Evolutionary conservation across 2,329 filamentous ascomycete species (phyloP), one percentile per base, ranked within the genome.

Genomic region (Sporothrix variecibatus): DNA sequence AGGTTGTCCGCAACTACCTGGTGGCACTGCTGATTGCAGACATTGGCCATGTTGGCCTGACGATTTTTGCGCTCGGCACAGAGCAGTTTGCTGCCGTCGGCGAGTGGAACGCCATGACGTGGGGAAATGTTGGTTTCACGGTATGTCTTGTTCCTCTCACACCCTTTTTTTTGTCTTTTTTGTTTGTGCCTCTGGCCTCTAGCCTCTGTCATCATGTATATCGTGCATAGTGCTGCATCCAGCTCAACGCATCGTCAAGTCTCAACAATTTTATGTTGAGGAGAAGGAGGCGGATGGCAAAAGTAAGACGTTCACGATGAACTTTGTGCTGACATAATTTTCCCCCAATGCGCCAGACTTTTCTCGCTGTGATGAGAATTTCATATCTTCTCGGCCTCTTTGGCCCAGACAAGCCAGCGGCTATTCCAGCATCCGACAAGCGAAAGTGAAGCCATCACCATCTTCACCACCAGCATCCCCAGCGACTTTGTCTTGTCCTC

Each of bases 91-190:
- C 87, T 62, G 86, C 89, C 77, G 81, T 91, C 12, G 81, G 78
- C 4, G 82, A 81, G 28, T 94, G 92, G 92, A 94, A 93, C 80
- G 83, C 87, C 46, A 87, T 92, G 84, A 87, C 90, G n/a, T 93
- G 90, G 89, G 92, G 92, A 2, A 94, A 94, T 78, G 85, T 94
- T 76, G 90, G 87, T 8, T 85, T 87, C 69, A 93, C 92, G 34
- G 87, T 90, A 51, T 68, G 38, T 71, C 20, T 23, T 46, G 3
- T 31, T 40, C 31, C 15, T 51, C 20, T 64, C 28, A 20, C 28
- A 38, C 26, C 9, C n/a, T 3, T 4, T 17, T 51, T 58, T 64
- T 38, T 43, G 60, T 43, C 15, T 64, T 34, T 15, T 65, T n/a
- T 26, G 23, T 17, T 62, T 51, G 11, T n/a, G 20, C 64, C n/a